Conservation (phyloP, 106 monocot species). For the Dendrobium catenatum region DNA sequence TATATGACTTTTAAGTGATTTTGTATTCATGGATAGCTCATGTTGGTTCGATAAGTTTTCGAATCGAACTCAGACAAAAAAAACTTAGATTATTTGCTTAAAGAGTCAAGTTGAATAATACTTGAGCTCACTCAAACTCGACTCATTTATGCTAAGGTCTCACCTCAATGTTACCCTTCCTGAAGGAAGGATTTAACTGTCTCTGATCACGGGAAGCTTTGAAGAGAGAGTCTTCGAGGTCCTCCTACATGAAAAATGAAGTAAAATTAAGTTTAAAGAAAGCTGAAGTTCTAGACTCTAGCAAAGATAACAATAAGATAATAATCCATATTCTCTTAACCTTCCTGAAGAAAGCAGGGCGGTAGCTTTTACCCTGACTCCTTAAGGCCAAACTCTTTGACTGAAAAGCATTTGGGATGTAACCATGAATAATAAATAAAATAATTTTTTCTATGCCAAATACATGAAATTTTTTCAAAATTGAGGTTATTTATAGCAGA, state of each 20-base stretch:
- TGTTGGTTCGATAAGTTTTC: no score
- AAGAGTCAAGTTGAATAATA: no score
- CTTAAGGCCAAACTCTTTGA: constrained; percentile 73
- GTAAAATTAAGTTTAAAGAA: background rate
- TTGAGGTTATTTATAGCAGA: background rate
- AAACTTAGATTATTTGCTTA: no score
- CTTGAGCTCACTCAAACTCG: no score
- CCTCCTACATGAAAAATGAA: constrained; percentile 46
- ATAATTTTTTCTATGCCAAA: background rate
- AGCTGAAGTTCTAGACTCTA: background rate
- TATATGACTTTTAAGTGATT: no score
- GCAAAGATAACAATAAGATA: no score
- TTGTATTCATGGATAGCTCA: no score
- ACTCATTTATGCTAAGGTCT: background rate
- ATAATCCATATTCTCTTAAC: constrained; percentile 15
- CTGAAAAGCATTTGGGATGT: constrained; percentile 27
- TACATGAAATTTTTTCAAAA: background rate
- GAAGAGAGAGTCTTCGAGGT: constrained; percentile 65
- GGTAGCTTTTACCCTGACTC: constrained; percentile 75
- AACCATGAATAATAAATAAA: background rate
- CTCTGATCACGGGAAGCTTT: constrained; percentile 55
- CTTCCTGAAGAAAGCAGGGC: constrained; percentile 94
- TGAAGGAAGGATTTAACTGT: constrained; percentile 52
- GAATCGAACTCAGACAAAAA: no score
- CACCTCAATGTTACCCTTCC: constrained; percentile 75